Evolutionary conservation across 371 early-diverging fungal genomes (phyloP).

Genomic region (Actinomucor elegans): DNA sequence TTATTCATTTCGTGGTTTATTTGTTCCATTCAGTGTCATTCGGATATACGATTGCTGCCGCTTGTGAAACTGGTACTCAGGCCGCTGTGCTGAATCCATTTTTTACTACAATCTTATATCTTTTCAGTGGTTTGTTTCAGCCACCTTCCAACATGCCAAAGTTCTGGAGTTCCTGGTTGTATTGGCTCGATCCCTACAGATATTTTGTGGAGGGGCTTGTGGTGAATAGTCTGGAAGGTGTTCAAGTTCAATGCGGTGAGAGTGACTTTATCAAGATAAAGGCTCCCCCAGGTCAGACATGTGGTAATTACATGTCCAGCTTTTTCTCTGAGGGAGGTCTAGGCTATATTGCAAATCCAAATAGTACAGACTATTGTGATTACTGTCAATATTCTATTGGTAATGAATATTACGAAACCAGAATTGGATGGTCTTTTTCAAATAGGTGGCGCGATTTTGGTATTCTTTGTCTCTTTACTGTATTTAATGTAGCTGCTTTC

Average conservation of each 20-base stretch:
- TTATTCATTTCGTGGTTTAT: conserved; percentile 58
- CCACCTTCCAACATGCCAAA: conserved; percentile 63
- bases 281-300: conserved; percentile 62
- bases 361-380: conserved; percentile 54
- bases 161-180: conserved; percentile 81
- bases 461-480: conserved; percentile 56
- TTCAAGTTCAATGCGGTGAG: conserved; percentile 50
- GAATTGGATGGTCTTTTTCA: conserved; percentile 58
- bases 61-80: conserved; percentile 56
- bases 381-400: conserved; percentile 67
- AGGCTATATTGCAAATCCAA: conserved; percentile 62
- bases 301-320: conserved; percentile 58
- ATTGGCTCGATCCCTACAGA: conserved; percentile 69
- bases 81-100: conserved; percentile 74
- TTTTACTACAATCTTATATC: conserved; percentile 64
- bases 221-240: conserved; percentile 62
- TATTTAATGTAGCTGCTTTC: conserved; percentile 54
- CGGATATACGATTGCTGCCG: conserved; percentile 53
- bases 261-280: conserved; percentile 51
- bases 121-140: conserved; percentile 75
- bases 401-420: conserved; percentile 52
- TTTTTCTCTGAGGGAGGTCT: conserved; percentile 45
- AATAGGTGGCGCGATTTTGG: conserved; percentile 76
- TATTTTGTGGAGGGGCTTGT: conserved; percentile 77
- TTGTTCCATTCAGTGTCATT: conserved; percentile 66